Conservation (phyloP, 1,139 yeast genomes). For the Lodderomyces parapsilosis region DNA sequence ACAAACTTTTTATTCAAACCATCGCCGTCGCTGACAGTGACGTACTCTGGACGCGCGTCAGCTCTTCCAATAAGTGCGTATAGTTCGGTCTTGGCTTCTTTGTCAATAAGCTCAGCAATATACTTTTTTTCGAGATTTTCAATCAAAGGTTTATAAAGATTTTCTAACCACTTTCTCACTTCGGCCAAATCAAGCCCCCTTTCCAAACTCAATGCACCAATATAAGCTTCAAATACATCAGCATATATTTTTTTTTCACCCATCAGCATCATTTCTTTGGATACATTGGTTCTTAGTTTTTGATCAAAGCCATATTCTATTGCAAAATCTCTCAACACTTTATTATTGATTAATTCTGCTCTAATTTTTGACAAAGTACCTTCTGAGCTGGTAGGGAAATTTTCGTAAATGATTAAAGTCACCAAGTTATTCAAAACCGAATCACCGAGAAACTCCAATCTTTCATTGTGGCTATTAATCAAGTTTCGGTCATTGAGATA, state of each 20-base stretch:
- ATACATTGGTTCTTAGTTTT: slow-evolving; percentile 49
- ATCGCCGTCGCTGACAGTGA: slow-evolving; percentile 51
- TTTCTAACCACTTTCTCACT: slow-evolving; percentile 60
- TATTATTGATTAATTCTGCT: slow-evolving; percentile 71
- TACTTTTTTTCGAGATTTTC: slow-evolving; percentile 26
- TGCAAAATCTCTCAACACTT: slow-evolving; percentile 70
- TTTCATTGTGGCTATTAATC: slow-evolving; percentile 73
- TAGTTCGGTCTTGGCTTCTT: slow-evolving; percentile 71
- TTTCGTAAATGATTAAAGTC: slow-evolving; percentile 62
- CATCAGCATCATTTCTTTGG: slow-evolving; percentile 30
- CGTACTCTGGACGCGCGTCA: slow-evolving; percentile 62
- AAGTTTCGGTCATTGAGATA: slow-evolving; percentile 58
- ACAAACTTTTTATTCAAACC: slow-evolving; percentile 51
- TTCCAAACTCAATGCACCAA: slow-evolving; percentile 79
- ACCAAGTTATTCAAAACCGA: slow-evolving; percentile 75
- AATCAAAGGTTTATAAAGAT: slow-evolving; percentile 42
- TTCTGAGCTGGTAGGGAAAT: slow-evolving; percentile 72
- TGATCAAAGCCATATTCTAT: slow-evolving; percentile 67
- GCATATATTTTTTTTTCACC: slow-evolving; percentile 61
- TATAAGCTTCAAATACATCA: slow-evolving; percentile 86
- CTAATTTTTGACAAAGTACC: slow-evolving; percentile 79
- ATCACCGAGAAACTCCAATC: slow-evolving; percentile 93
- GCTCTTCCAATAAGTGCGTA: slow-evolving; percentile 83
- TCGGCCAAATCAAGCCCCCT: slow-evolving; percentile 42
- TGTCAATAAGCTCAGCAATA: slow-evolving; percentile 40